These are phyloP conservation scores for Metschnikowia orientalis DNA, from an alignment of 805 yeast species.

Conservation along the genomic window DNA sequence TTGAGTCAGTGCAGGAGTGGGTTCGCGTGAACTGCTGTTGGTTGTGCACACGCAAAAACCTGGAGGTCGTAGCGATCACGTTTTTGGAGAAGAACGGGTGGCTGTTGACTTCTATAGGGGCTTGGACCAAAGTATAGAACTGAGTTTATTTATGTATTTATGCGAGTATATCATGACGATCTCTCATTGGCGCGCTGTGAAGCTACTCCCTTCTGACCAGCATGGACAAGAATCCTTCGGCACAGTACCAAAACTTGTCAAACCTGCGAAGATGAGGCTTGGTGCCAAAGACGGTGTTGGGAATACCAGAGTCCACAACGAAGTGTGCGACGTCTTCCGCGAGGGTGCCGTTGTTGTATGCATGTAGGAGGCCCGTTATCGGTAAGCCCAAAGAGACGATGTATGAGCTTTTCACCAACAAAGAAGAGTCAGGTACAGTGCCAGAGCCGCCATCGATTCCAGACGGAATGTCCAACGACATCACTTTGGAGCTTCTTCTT, in stretches of 20 bases:
- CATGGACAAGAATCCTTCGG: conserved; percentile 21
- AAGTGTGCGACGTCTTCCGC: conserved; percentile 50
- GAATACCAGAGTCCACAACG: conserved; percentile 68
- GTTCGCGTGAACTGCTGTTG: too few relatives aligned
- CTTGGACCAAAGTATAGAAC: too few relatives aligned
- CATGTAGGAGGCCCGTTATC: conserved; percentile 54
- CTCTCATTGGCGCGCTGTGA: too few relatives aligned
- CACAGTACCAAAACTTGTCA: conserved; percentile 42
- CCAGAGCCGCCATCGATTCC: conserved; percentile 87
- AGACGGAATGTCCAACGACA: conserved; percentile 77
- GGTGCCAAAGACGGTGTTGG: conserved; percentile 47
- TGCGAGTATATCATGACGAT: too few relatives aligned
- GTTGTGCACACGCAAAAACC: too few relatives aligned
- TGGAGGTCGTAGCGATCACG: too few relatives aligned
- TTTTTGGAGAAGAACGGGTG: too few relatives aligned
- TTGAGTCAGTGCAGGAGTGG: conserved; percentile 2
- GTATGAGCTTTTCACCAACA: conserved; percentile 47
- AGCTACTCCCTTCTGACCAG: conserved; percentile 5
- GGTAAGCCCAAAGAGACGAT: conserved; percentile 74
- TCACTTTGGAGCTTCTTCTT: conserved; percentile 36
- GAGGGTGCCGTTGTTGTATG: conserved; percentile 49
- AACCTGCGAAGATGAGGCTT: conserved; percentile 41
- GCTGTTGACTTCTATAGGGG: too few relatives aligned
- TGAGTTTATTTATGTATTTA: too few relatives aligned
- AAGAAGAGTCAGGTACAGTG: conserved; percentile 26